phyloP scores from a whole-genome alignment of 2,329 filamentous ascomycete genomes.

The Alternaria sp. region DNA sequence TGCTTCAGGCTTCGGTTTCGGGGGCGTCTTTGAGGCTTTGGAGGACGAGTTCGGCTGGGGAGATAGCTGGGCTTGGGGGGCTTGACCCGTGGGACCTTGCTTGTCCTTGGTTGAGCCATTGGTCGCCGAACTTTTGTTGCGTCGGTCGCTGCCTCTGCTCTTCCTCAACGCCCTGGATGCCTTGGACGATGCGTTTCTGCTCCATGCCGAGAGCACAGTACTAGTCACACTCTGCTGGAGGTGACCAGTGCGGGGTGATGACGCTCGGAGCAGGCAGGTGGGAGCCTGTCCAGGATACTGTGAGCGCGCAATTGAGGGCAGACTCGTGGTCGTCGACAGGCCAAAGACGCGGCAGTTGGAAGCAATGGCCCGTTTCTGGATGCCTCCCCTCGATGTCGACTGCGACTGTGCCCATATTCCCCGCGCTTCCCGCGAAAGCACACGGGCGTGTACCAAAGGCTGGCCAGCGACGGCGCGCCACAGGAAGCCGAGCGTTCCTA shows the following conservation, averaged over 20 bases:
- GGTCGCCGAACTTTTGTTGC: constrained; percentile 51
- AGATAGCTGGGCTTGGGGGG: constrained; percentile 44
- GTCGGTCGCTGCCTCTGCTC: constrained; percentile 28
- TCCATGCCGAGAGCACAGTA: constrained; percentile 42
- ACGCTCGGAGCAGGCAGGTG: constrained; percentile 19
- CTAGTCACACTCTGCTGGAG: constrained; percentile 32
- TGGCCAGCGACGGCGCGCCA: constrained; percentile 43
- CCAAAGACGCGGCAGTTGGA: constrained; percentile 13
- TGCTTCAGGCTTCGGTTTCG: constrained; percentile 33
- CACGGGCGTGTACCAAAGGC: constrained; percentile 27
- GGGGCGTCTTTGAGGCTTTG: constrained; percentile 28
- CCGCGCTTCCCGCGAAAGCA: constrained; percentile 25
- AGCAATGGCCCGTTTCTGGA: constrained; percentile 21
- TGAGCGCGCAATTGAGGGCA: constrained; percentile 13
- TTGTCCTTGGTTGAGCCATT: constrained; percentile 36
- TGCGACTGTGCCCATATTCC: constrained; percentile 16
- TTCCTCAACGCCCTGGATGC: constrained; percentile 24
- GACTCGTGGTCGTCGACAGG: constrained; percentile 6
- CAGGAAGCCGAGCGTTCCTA: constrained; percentile 45
- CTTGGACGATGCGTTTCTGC: constrained; percentile 38
- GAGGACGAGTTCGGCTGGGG: constrained; percentile 41
- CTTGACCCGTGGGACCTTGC: constrained; percentile 19
- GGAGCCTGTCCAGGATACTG: constrained; percentile 22
- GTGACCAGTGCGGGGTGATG: constrained; percentile 10
- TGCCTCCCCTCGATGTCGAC: constrained; percentile 9